Evolutionary conservation across 495 filamentous ascomycete genomes (phyloP), one percentile per base, ranked within the genome.

Genomic region (Chaetomium tenue): DNA sequence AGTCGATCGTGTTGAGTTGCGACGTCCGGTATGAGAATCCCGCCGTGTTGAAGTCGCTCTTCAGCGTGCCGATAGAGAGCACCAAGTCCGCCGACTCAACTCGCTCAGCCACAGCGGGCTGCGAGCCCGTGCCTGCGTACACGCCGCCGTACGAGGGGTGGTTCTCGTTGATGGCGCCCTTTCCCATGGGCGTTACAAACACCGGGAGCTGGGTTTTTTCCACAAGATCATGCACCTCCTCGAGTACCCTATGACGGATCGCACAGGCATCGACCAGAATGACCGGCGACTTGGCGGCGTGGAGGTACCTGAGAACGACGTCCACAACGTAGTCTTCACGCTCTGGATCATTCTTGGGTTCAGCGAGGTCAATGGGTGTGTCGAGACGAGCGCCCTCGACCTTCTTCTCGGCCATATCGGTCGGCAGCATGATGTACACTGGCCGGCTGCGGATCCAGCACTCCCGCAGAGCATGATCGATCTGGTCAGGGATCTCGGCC

Each of bases 221-320:
- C 42, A 96, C 78, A n/a, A 98, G 78, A 37, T 88, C 85, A 58
- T 88, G 87, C 13, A 91, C 86, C 72, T 96, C 93, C 0, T 86
- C 79, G 7, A 94, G 75, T 15, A 88, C 87, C 15, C 84, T 81
- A 71, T 96, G 91, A 23, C 92, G 88, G 71, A 93, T 87, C 7
- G 92, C 89, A 72, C 92, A 96, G n/a, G 91, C 92, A 74, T 98
- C 93, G 4, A 94, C 90, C 26, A 98, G 77, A 18, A 98, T 88
- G 28, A 96, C 76, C 12, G 93, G 91, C 56, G 84, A 86, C 71
- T 89, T 85, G 7, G 93, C 91, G 0, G 81, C 86, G 60, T 89
- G 84, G 22, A 97, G 83, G 61, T 89, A 89, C 74, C 88, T 87
- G 51, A 91, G 76, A 18, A 97, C 84, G 7, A 91, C 87, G 12